A percentile compares a stretch with the other conserved stretches of the same genome.
Evolutionary conservation across 164 flowering plant genomes (phyloP).

Genomic region (Echeveria elegans): DNA sequence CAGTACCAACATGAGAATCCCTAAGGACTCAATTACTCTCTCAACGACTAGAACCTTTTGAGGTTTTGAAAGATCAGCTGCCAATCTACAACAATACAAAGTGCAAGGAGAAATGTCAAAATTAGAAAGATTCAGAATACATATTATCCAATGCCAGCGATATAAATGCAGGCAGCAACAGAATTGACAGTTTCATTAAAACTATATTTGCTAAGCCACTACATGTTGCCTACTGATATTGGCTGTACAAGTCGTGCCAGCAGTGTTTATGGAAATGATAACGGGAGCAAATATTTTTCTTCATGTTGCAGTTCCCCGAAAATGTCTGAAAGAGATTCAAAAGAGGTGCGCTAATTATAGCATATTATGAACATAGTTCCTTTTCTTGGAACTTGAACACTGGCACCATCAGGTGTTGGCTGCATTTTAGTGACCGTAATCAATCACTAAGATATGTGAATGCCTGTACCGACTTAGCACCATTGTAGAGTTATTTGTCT

Average conservation of each 20-base stretch:
- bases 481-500: too few species aligned
- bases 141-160: too few species aligned
- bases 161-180: too few species aligned
- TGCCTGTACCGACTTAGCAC: too few species aligned
- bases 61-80: constrained; percentile 63
- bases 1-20: constrained; percentile 91
- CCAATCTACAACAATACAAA: constrained; percentile 36
- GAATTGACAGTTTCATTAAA: too few species aligned
- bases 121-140: neutral
- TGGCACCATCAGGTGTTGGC: too few species aligned
- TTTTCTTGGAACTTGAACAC: neutral
- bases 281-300: constrained; percentile 64
- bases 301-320: constrained; percentile 90
- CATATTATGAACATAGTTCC: neutral
- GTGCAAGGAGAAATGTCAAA: neutral
- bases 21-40: constrained; percentile 91
- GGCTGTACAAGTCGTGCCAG: constrained; percentile 77
- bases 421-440: too few species aligned
- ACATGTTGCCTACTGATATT: constrained; percentile 64
- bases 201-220: too few species aligned
- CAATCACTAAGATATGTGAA: too few species aligned
- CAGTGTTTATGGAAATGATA: constrained; percentile 62
- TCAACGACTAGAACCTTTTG: constrained; percentile 90
- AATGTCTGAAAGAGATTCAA: constrained; percentile 64
- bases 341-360: constrained; percentile 42